Base-by-base conservation (phyloP, 208 protist genomes). In the Leishmania guyanensis region DNA sequence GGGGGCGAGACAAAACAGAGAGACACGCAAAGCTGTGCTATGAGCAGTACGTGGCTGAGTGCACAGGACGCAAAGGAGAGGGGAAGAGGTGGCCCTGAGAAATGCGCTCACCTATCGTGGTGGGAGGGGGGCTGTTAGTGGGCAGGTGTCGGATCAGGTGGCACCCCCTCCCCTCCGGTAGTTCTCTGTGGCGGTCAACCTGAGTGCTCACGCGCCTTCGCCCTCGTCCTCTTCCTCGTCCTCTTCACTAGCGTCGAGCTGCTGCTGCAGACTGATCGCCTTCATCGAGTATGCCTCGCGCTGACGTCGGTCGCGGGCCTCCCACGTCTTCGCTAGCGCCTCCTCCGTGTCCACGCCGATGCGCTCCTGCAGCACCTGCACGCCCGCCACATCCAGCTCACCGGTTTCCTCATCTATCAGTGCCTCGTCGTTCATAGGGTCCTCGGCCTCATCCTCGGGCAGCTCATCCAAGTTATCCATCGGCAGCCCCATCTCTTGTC, bases 321-420 rank as follows among this genome's bases (percentile, higher is more conserved):
- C 91, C 92, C 94, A 97, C 51, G 93, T 76, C 84, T 95, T 95
- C 36, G 84, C 89, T 16, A 96, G 84, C 29, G 77, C 79, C 85
- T 97, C 94, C 50, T 92, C 94, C 39, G 80, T 88, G 75, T 97
- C 94, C 9, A 89, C 83, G 84, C 94, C 94, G 60, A 94, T 83
- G 48, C 79, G 79, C 53, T 89, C 84, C 68, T 90, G 84, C 58
- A 97, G 72, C 22, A 83, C 88, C 54, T 82, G 87, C 43, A 90
- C 84, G 0, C 85, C 92, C 0, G 76, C 90, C 22, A 81, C 79
- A 64, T 97, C 94, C 46, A 84, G 54, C 72, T 93, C 89, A 46
- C 90, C 94, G 2, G 87, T 90, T 29, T 94, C 94, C 29, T 93
- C 89, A 51, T 90, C 81, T n/a, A 90, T 51, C 22, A 95, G 82